Conservation (phyloP, 2,329 filamentous ascomycete species). For the Alternaria rosae region DNA sequence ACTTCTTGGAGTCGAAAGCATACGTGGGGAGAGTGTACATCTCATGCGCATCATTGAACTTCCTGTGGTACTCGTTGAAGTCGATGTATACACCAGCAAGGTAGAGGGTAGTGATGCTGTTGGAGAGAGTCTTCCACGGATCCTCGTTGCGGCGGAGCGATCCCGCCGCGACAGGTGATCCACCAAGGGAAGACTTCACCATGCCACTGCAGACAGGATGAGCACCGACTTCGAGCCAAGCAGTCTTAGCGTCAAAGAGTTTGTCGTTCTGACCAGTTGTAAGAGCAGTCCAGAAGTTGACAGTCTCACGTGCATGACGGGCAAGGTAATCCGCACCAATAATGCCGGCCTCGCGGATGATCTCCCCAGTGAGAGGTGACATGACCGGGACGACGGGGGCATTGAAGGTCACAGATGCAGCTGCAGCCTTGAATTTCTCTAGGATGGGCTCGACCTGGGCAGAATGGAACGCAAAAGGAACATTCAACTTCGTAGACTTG, state of each 20-base stretch:
- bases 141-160: constrained; percentile 69
- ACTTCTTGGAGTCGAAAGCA: constrained; percentile 73
- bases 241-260: constrained; percentile 69
- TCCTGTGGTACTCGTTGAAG: constrained; percentile 74
- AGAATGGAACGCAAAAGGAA: constrained; percentile 73
- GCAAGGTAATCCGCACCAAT: constrained; percentile 70
- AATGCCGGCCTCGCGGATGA: constrained; percentile 64
- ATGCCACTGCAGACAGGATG: constrained; percentile 74
- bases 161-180: constrained; percentile 62
- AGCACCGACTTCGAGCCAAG: constrained; percentile 78
- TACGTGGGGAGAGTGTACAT: constrained; percentile 73
- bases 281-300: constrained; percentile 72
- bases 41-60: constrained; percentile 65
- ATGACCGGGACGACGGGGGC: constrained; percentile 68
- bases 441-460: constrained; percentile 70
- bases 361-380: constrained; percentile 70
- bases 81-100: constrained; percentile 68
- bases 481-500: constrained; percentile 69
- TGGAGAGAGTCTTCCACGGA: constrained; percentile 69
- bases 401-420: constrained; percentile 63
- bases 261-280: constrained; percentile 65
- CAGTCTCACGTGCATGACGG: constrained; percentile 70
- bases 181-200: constrained; percentile 69
- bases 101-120: constrained; percentile 67
- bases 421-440: constrained; percentile 64